Evolutionary conservation across 371 early-diverging fungal species (phyloP), one percentile per base, ranked within the genome.

Genomic region (Rhizopus delemar): DNA sequence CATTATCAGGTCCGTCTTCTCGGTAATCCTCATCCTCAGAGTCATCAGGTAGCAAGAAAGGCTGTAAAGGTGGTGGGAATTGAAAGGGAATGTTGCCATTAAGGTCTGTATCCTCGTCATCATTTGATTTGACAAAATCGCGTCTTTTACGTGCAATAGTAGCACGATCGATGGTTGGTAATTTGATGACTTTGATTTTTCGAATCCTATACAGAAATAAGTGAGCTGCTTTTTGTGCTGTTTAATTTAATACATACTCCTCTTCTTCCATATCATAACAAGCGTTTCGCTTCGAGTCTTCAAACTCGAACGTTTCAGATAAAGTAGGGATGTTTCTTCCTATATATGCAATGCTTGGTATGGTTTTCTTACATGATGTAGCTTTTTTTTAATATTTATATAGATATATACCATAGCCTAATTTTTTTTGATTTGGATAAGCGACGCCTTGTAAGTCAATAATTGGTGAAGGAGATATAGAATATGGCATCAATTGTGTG

Each of bases 371-470:
- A 22, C 22, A 22, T 22, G 22, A 22, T 22, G 2, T 22, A 22
- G 22, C 22, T 22, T 22, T 22, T 22, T 22, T 22, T 22, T 22
- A 22, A 22, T 22, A 22, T 22, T 22, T 22, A n/a, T 22, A 13
- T 8, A 2, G 4, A 22, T 34, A 31, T 39, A 31, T 60, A 29
- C 89, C 90, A 56, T 84, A 87, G 5, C 80, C 82, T 8, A 81
- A 73, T 29, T 77, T 84, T 43, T 74, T 80, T 59, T 90, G 90
- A 32, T 74, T 70, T 5, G 86, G 78, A 67, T 89, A 90, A 35
- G 86, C 85, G 2, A 87, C 83, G 32, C 88, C 90, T 53, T 83
- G 81, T 66, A 82, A 81, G 60, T 88, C 89, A 60, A 87, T 78
- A 38, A 93, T 77, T 3, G 81, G 78, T 22, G 84, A 81, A 34